Evolutionary conservation across 2,329 filamentous ascomycete genomes (phyloP).

Genomic region (Phaeosphaeriaceae sp.): DNA sequence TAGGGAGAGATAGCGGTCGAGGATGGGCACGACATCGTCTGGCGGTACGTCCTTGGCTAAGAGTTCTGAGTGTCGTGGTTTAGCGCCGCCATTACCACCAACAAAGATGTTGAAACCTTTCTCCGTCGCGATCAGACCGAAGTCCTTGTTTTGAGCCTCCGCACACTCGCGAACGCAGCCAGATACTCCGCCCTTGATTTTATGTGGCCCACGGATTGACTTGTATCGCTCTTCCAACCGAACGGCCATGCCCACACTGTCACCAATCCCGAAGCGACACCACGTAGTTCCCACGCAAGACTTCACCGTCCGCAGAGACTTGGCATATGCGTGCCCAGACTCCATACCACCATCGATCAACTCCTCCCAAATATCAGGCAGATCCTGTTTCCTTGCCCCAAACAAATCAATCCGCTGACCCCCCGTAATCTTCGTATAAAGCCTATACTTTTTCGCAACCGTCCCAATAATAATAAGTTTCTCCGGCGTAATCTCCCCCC

Average conservation of each 20-base stretch:
- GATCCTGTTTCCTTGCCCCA: constrained; percentile 84
- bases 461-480: constrained; percentile 83
- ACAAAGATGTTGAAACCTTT: constrained; percentile 95
- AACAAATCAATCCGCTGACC: constrained; percentile 94
- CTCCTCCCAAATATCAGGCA: constrained; percentile 80
- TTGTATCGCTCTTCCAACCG: constrained; percentile 90
- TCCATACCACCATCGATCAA: constrained; percentile 87
- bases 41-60: constrained; percentile 86
- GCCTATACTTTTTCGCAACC: constrained; percentile 80
- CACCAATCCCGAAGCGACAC: constrained; percentile 88
- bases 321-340: constrained; percentile 88
- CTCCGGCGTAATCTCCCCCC: constrained; percentile 85
- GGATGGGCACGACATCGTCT: constrained; percentile 79
- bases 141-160: constrained; percentile 92
- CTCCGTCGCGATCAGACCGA: constrained; percentile 88
- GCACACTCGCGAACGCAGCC: constrained; percentile 93
- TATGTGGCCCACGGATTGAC: constrained; percentile 85
- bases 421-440: constrained; percentile 93
- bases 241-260: constrained; percentile 90
- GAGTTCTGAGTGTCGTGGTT: constrained; percentile 80
- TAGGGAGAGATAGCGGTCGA: constrained; percentile 90
- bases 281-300: constrained; percentile 90
- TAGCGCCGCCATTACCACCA: constrained; percentile 86
- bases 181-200: constrained; percentile 88
- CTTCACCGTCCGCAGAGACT: constrained; percentile 87